Base-by-base conservation (phyloP, 371 early-diverging fungal genomes). In the Haplosporangium sp. region DNA sequence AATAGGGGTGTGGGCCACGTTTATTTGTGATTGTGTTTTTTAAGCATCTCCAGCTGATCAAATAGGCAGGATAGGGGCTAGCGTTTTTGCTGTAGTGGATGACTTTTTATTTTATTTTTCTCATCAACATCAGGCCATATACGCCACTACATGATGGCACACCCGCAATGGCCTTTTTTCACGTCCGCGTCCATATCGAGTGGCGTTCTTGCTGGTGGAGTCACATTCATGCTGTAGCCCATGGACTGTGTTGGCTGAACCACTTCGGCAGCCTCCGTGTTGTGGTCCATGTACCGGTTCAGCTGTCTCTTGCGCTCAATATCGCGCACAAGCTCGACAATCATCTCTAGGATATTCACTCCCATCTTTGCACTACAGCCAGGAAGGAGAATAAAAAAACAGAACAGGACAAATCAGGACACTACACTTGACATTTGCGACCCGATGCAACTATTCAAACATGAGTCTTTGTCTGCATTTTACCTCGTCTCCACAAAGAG, bases 401-500 rank as follows among this genome's bases (percentile, higher is more conserved):
- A 29, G 10, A 12, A 14, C 4, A 8, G 38, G 41, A 42, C 10
- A 46, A 43, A 37, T 9, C 57, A 48, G 14, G 20, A 38, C n/a
- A 40, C 10, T 2, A 8, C 36, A 36, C 36, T n/a, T 43, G 12
- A 16, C 40, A 13, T 50, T 10, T 38, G 36, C 11, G 2, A n/a
- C 2, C 5, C 29, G 29, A 29, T 29, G 4, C 29, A 29, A 29
- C 29, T 4, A 29, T 29, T 29, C 29, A 29, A 50, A 50, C 9
- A 21, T 18, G 20, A 18, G 4, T 50, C 14, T 18, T 50, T 9
- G 50, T 48, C 6, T 47, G 45, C 51, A 0, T 43, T 9, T 52
- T 66, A 58, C 46, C 85, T 86, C 36, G 88, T 82, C 71, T 87
- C 89, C 21, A 84, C 74, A 65, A 84, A 82, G 55, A 79, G 69